phyloP scores from a whole-genome alignment of 1,139 yeast species.

The Yamadazyma spencermartinsiae region DNA sequence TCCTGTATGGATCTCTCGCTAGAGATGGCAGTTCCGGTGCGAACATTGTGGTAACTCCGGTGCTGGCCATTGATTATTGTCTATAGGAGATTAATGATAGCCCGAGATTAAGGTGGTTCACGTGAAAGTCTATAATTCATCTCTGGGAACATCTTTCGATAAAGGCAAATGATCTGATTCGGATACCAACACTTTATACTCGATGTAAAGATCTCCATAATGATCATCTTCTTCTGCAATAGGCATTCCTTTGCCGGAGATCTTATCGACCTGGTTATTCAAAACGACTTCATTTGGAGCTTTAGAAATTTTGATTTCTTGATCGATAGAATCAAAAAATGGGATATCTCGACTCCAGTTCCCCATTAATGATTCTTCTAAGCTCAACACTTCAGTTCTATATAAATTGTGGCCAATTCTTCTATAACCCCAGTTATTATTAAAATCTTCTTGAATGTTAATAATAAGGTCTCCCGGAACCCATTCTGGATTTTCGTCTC shows the following conservation, averaged over 20 bases:
- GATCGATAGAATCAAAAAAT: constrained; percentile 62
- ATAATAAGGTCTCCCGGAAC: constrained; percentile 78
- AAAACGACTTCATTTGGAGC: constrained; percentile 49
- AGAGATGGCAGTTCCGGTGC: neutral
- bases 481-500: constrained; percentile 81
- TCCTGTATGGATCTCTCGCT: neutral
- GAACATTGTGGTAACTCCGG: neutral
- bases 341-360: constrained; percentile 73
- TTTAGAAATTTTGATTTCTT: constrained; percentile 49
- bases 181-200: constrained; percentile 60
- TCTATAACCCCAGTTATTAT: constrained; percentile 76
- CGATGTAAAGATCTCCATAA: constrained; percentile 75
- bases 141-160: neutral
- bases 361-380: constrained; percentile 73
- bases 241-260: constrained; percentile 89
- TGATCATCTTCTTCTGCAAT: constrained; percentile 46
- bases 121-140: neutral
- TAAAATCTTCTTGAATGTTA: constrained; percentile 53
- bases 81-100: neutral
- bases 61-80: neutral
- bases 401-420: constrained; percentile 73
- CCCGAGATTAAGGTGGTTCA: neutral
- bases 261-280: constrained; percentile 69
- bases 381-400: constrained; percentile 75
- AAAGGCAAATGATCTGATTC: constrained; percentile 16